These are phyloP conservation scores for Auxenochlorella protothecoides DNA, from an alignment of 139 green algal genomes.

Conservation along the genomic window DNA sequence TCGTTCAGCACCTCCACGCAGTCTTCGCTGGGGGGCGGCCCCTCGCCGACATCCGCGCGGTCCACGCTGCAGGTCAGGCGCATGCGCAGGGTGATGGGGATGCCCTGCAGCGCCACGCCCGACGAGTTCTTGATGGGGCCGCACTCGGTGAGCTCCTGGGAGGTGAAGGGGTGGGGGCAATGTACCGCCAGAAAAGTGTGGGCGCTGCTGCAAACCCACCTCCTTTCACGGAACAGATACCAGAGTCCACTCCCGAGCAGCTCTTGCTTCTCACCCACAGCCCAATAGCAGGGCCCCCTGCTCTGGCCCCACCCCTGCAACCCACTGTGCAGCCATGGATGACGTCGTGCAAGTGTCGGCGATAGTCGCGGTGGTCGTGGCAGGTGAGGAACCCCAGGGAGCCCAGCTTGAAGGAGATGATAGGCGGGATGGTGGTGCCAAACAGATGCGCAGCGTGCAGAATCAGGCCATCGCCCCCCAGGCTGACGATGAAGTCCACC, in stretches of 20 bases:
- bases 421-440: constrained; percentile 39
- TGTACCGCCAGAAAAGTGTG: no score
- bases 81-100: constrained; percentile 96
- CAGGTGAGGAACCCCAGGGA: constrained; percentile 95
- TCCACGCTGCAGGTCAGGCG: constrained; percentile 72
- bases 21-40: no score
- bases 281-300: no score
- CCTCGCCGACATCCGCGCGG: no score
- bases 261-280: no score
- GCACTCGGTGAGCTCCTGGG: constrained; percentile 20
- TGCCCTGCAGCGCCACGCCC: constrained; percentile 35
- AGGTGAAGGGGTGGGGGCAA: no score
- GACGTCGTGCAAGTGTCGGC: constrained; percentile 60
- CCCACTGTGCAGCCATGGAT: constrained; percentile 52
- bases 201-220: no score
- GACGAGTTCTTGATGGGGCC: constrained; percentile 1
- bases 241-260: no score
- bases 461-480: constrained; percentile 94
- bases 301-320: neutral
- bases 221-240: no score
- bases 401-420: constrained; percentile 81
- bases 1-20: constrained; percentile 83
- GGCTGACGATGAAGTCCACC: constrained; percentile 93
- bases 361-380: constrained; percentile 58
- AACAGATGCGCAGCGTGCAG: constrained; percentile 87